Percentiles rank a stretch among this genome's conserved stretches.
Evolutionary conservation across 768 basidiomycete species (phyloP).

Genomic region (Pholiota microspora): DNA sequence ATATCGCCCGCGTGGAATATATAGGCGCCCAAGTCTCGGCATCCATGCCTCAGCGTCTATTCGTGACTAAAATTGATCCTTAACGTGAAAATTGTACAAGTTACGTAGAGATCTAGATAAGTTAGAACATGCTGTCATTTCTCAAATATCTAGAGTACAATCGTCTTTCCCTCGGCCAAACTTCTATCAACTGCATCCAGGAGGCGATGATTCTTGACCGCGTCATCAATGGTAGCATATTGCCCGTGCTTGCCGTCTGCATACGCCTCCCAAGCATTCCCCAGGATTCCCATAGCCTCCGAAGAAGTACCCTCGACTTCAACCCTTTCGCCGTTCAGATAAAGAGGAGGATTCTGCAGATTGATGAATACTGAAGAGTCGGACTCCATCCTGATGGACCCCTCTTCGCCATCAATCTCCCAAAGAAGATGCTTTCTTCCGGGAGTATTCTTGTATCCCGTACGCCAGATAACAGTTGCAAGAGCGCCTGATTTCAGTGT

Average conservation of each 20-base stretch:
- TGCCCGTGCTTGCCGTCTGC: slow-evolving; percentile 2
- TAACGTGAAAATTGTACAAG: too few species aligned
- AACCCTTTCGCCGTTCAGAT: slow-evolving; percentile 29
- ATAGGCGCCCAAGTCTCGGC: too few species aligned
- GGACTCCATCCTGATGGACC: slow-evolving; percentile 17
- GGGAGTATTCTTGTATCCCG: slow-evolving; percentile 17
- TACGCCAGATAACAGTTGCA: slow-evolving; percentile 24
- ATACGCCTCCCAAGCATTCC: slow-evolving; percentile 3
- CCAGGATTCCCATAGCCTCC: slow-evolving; percentile 2
- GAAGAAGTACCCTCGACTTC: slow-evolving; percentile 10
- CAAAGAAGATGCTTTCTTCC: slow-evolving; percentile 27
- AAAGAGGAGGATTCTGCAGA: slow-evolving; percentile 24
- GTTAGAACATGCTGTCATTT: too few species aligned
- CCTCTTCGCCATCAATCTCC: slow-evolving; percentile 35
- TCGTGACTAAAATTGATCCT: too few species aligned
- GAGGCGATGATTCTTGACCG: slow-evolving; percentile 6
- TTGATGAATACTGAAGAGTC: slow-evolving; percentile 1
- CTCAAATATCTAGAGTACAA: background rate
- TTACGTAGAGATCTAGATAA: too few species aligned
- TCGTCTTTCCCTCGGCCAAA: slow-evolving; percentile 6
- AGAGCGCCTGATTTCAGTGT: slow-evolving; percentile 28
- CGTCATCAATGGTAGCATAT: slow-evolving; percentile 15
- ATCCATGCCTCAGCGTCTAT: too few species aligned
- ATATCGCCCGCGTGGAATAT: too few species aligned
- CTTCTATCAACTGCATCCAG: slow-evolving; percentile 15